These are phyloP conservation scores for Citrus medica DNA, from an alignment of 345 rosid species.

Conservation along the genomic window DNA sequence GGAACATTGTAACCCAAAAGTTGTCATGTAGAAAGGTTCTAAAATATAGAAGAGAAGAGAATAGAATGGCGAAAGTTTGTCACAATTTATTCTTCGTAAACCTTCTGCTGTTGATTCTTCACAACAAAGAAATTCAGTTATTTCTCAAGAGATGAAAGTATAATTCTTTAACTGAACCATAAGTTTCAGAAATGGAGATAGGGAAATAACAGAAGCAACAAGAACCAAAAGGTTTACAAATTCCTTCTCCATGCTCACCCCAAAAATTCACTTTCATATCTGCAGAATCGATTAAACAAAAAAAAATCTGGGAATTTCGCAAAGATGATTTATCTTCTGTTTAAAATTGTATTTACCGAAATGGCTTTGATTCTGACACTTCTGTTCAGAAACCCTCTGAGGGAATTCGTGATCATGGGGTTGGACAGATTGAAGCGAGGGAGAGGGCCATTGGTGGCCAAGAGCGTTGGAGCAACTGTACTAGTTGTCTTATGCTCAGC, in stretches of 20 bases:
- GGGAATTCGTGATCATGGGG: slow-evolving; percentile 35
- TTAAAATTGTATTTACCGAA: slow-evolving; percentile 29
- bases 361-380: slow-evolving; percentile 35
- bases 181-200: slow-evolving; percentile 3
- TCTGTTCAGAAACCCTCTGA: slow-evolving; percentile 33
- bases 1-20: no score
- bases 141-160: slow-evolving; percentile 13
- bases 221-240: neutral
- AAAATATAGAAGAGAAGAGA: no score
- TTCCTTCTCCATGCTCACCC: no score
- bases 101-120: neutral
- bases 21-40: no score
- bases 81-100: neutral
- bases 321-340: slow-evolving; percentile 42
- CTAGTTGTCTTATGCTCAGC: slow-evolving; percentile 36
- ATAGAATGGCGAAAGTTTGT: no score
- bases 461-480: slow-evolving; percentile 37
- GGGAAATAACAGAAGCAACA: slow-evolving; percentile 1
- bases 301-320: neutral
- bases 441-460: slow-evolving; percentile 37
- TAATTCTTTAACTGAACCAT: slow-evolving; percentile 21
- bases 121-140: neutral
- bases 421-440: slow-evolving; percentile 41
- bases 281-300: neutral
- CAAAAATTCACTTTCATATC: neutral